Base-by-base conservation (phyloP, 2,329 filamentous ascomycete species). In the Pestalotiopsis sp. region DNA sequence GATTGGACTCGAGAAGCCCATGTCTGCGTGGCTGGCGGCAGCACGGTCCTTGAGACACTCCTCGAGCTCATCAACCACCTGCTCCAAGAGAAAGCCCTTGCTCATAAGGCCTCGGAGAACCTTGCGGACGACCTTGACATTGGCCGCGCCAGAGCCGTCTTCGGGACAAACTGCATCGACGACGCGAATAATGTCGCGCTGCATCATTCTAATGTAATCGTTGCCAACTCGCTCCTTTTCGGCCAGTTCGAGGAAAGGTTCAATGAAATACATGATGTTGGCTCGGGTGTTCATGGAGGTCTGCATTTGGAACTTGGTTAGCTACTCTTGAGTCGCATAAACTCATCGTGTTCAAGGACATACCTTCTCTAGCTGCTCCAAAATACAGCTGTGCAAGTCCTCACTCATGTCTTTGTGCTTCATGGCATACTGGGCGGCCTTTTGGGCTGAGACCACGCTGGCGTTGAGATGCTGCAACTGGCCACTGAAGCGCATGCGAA, bases 181-280 rank as follows among this genome's bases (percentile, higher is more conserved):
- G 9, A 99, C 92, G 11, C 93, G 88, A 41, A 97, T 86, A 55
- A 99, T 97, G 78, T 99, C 96, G 61, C 95, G 87, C 81, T 97
- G 93, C 82, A 99, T 93, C 94, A 98, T 98, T 65, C 92, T 90
- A 36, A 98, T 90, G 77, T 97, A 99, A 71, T 93, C 91, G 66
- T 88, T 82, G 74, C 63, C 38, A 39, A 96, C 91, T 71, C 90
- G 88, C 72, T 94, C 93, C 72, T 90, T 92, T 71, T 89, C 87
- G 25, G 94, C 93, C 81, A 94, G 87, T 78, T 98, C 95, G 78
- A 97, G 93, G 73, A 99, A 93, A 74, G 95, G 92, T 77, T 98
- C 95, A 77, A 99, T 92, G 81, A 99, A 99, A 82, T 97, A 99
- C 92, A 99, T 97, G 79, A 99, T 98, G 79, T 99, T 99, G 69